Base-by-base conservation (phyloP, 371 early-diverging fungal genomes). In the Haplosporangium sp. region DNA sequence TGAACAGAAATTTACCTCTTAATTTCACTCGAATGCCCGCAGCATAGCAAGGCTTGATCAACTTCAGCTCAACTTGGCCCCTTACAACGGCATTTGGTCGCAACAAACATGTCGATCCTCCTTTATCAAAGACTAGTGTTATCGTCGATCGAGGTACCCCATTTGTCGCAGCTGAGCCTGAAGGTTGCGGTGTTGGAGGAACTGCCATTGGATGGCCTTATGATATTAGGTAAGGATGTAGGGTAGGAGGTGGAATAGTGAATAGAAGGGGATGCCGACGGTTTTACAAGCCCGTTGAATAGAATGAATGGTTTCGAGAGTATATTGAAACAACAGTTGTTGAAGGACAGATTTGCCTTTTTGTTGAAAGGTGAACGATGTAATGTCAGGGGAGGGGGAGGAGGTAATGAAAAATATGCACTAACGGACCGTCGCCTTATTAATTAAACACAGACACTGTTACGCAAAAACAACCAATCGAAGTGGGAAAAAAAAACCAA, bases 41-140 rank as follows among this genome's bases (percentile, higher is more conserved):
- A 11, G 82, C 61, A 59, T 81, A 72, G 61, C 82, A 81, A 1
- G 82, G 63, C 34, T 75, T 81, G 83, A 83, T 72, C 77, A 84
- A 50, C 56, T 74, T 45, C 67, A 83, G 50, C 57, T 76, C 69
- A 71, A 77, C 55, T 68, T 71, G 60, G 65, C 79, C 57, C 50
- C 83, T 47, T 63, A 86, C 71, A 56, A 82, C 47, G 69, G 81
- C 44, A 77, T 91, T 58, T 88, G 93, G 74, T 83, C 89, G 61
- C 88, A 94, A 73, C 90, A 94, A 63, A 92, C 94, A 42, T 89
- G 94, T 92, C 85, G 90, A 37, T 84, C 71, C 63, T 87, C 90
- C 83, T 83, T 92, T 65, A 65, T 85, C 69, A 75, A 81, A 81
- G 35, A 72, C 66, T 9, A 81, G 62, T 0, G 69, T n/a, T 9